These are phyloP conservation scores for Penicillium janthinellum DNA, from an alignment of 2,329 filamentous ascomycete genomes.

Conservation along the genomic window DNA sequence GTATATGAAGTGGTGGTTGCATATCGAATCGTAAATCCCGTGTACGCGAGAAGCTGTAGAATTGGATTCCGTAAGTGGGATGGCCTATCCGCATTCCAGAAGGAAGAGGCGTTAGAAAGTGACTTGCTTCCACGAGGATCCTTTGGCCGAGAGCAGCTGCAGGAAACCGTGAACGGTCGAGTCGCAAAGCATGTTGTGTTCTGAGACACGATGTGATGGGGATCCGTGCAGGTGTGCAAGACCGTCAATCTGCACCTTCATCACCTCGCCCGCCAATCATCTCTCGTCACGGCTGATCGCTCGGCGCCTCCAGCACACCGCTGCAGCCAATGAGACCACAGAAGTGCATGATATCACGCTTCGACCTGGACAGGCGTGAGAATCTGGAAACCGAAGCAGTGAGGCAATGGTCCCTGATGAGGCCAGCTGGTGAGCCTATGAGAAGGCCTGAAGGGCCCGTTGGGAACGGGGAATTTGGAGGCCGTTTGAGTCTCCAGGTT, in stretches of 20 bases:
- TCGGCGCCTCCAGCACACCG: constrained; percentile 24
- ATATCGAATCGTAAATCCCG: not conserved
- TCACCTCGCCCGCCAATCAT: constrained; percentile 29
- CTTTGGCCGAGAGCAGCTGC: constrained; percentile 2
- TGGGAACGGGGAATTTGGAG: not conserved
- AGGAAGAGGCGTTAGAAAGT: not conserved
- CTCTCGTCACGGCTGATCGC: constrained; percentile 20
- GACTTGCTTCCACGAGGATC: constrained; percentile 1
- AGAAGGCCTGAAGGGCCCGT: not conserved
- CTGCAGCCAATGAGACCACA: constrained; percentile 18
- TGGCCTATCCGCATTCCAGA: not conserved
- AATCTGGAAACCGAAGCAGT: not conserved
- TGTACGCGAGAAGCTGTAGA: not conserved
- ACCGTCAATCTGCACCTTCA: constrained; percentile 30
- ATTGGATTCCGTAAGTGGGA: not conserved
- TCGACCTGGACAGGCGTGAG: not conserved
- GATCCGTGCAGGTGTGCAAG: constrained; percentile 27
- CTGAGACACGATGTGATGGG: constrained; percentile 27
- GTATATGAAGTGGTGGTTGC: too few relatives aligned
- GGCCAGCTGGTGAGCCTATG: not conserved
- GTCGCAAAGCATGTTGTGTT: constrained; percentile 7
- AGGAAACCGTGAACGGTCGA: constrained; percentile 11
- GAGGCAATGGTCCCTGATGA: not conserved
- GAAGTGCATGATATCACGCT: not conserved
- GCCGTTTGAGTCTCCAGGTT: constrained; percentile 4